Evolutionary conservation across 164 flowering plant species (phyloP).

Genomic region (Nymphaea thermarum): DNA sequence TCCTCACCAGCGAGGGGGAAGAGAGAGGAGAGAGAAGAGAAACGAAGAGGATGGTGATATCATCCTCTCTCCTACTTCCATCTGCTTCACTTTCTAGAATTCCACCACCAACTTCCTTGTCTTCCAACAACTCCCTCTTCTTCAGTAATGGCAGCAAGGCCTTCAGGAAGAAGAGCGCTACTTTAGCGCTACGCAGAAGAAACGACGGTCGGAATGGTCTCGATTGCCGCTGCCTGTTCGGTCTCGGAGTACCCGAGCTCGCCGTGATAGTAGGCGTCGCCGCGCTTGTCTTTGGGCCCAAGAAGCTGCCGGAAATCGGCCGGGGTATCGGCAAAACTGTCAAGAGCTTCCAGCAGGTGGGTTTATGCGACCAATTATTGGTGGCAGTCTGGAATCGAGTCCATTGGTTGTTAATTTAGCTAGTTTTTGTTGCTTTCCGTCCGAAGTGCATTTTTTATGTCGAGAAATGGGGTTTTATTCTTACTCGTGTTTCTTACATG

Average conservation of each 20-base stretch:
- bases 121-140: slow-evolving; percentile 23
- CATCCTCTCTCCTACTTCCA: slow-evolving; percentile 6
- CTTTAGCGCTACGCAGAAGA: slow-evolving; percentile 14
- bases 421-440: neutral
- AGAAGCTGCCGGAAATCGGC: slow-evolving; percentile 84
- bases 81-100: neutral
- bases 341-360: slow-evolving; percentile 91
- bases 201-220: slow-evolving; percentile 26
- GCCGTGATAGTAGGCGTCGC: slow-evolving; percentile 90
- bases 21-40: neutral
- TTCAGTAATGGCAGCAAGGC: slow-evolving; percentile 14
- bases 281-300: slow-evolving; percentile 84
- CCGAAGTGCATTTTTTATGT: neutral
- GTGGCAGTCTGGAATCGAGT: neutral
- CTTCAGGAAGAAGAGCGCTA: slow-evolving; percentile 8
- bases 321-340: slow-evolving; percentile 80
- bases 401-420: neutral
- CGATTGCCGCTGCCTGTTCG: slow-evolving; percentile 56
- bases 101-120: neutral
- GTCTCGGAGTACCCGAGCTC: slow-evolving; percentile 90
- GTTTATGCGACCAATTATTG: neutral
- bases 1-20: neutral
- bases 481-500: no score
- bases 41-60: slow-evolving; percentile 9
- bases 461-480: neutral